Percentiles rank a stretch among this genome's conserved stretches.
Evolutionary conservation across 768 basidiomycete species (phyloP).

Genomic region (Boletus coccyginus): DNA sequence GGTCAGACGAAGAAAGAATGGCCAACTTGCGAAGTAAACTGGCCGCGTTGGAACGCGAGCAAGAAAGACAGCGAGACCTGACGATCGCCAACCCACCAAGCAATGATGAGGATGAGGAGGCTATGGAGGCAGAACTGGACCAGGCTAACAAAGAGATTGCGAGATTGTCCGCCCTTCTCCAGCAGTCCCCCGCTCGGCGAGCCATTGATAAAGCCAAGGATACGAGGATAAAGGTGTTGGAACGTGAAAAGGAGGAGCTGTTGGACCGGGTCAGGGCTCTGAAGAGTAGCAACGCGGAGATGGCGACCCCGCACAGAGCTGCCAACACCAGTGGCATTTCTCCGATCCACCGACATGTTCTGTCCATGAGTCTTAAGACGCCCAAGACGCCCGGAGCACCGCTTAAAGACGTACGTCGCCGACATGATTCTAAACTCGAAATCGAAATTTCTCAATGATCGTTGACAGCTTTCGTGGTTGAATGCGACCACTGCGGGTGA

Average conservation of each 20-base stretch:
- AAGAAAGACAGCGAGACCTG: conserved; percentile 36
- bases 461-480: conserved; percentile 65
- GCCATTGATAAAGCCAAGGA: conserved; percentile 80
- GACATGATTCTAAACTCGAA: not conserved
- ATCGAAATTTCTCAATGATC: conserved; percentile 5
- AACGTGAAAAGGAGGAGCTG: conserved; percentile 74
- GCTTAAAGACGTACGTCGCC: conserved; percentile 61
- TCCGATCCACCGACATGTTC: conserved; percentile 71
- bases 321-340: conserved; percentile 61
- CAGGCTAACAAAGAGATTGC: conserved; percentile 75
- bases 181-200: conserved; percentile 71
- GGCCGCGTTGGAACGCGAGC: conserved; percentile 55
- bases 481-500: conserved; percentile 56
- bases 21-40: conserved; percentile 51
- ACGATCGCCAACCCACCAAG: conserved; percentile 17
- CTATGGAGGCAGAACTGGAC: conserved; percentile 73
- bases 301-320: conserved; percentile 56
- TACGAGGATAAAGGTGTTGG: conserved; percentile 68
- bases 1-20: conserved; percentile 54
- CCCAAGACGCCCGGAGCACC: conserved; percentile 81
- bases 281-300: conserved; percentile 49
- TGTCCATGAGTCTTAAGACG: conserved; percentile 63
- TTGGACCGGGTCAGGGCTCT: conserved; percentile 65
- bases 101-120: conserved; percentile 56
- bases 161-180: conserved; percentile 59